Base-by-base conservation (phyloP, 2,329 filamentous ascomycete species). In the Claviceps cyperi region DNA sequence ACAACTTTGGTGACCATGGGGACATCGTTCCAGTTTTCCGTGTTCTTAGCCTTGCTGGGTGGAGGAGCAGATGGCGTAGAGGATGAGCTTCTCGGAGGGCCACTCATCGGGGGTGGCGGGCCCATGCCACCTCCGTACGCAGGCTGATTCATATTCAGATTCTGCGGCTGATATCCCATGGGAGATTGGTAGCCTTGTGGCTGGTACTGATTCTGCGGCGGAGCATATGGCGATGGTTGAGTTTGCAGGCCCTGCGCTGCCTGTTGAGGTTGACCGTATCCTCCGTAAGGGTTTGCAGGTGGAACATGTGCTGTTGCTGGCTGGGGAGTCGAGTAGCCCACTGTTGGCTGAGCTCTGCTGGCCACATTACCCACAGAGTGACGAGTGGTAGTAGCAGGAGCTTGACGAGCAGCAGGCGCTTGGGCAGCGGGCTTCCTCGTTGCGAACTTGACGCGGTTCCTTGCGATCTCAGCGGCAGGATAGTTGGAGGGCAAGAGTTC, bases 11-110 rank as follows among this genome's bases (percentile, higher is more conserved):
- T 75, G 44, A 97, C 85, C 59, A 95, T 77, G 1, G 92, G 92
- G 48, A 94, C 84, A 65, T 98, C 92, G 58, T 98, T 98, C 92
- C 92, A 98, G 58, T 86, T 84, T 28, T 83, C 79, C 55, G 83
- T 82, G 55, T 84, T 83, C 61, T 81, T 83, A 51, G 78, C 72
- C 60, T 80, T 81, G 9, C 86, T 79, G 17, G 86, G 80, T 21
- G 88, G 82, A 40, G 80, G 74, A 22, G 75, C 75, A 13, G 86
- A 83, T n/a, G 82, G 77, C 37, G 80, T 81, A 19, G 49, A 37
- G 24, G 78, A 74, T 53, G 78, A 80, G 54, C 84, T 79, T 48
- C 56, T 51, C 8, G 72, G 69, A 50, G 71, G 69, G 17, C 66
- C 66, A 48, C 59, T 58, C 21, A 62, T 63, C 36, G 46, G 46